These are phyloP conservation scores for Solanum habrochaites DNA, from an alignment of 257 asterid genomes.

Conservation along the genomic window DNA sequence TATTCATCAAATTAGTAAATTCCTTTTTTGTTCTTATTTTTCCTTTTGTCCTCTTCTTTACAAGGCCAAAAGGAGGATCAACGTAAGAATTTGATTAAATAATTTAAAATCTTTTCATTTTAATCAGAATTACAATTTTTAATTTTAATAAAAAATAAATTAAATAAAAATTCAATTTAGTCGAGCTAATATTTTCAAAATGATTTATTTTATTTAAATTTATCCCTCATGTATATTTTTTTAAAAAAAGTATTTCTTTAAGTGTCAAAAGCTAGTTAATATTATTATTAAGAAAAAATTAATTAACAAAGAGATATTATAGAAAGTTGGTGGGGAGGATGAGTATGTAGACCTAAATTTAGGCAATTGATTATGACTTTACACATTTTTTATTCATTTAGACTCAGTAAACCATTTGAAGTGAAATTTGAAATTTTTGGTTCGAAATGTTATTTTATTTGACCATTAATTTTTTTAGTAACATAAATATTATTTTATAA, in stretches of 20 bases:
- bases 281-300: neutral
- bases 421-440: neutral
- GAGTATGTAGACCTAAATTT: neutral
- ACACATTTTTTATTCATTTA: neutral
- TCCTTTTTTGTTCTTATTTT: neutral
- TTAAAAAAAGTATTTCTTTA: fast-evolving
- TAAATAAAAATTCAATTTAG: neutral
- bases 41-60: neutral
- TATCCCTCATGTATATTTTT: neutral
- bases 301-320: neutral
- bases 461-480: neutral
- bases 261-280: neutral
- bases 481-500: neutral
- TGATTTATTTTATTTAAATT: neutral
- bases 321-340: neutral
- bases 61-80: neutral
- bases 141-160: neutral
- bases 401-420: neutral
- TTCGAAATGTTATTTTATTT: neutral
- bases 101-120: fast-evolving
- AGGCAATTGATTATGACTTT: neutral
- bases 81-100: neutral
- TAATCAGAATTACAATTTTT: neutral
- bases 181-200: neutral
- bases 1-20: neutral